Evolutionary conservation across 73 alveolate genomes (phyloP), one percentile per base, ranked within the genome.

Genomic region (Blepharisma stoltei): DNA sequence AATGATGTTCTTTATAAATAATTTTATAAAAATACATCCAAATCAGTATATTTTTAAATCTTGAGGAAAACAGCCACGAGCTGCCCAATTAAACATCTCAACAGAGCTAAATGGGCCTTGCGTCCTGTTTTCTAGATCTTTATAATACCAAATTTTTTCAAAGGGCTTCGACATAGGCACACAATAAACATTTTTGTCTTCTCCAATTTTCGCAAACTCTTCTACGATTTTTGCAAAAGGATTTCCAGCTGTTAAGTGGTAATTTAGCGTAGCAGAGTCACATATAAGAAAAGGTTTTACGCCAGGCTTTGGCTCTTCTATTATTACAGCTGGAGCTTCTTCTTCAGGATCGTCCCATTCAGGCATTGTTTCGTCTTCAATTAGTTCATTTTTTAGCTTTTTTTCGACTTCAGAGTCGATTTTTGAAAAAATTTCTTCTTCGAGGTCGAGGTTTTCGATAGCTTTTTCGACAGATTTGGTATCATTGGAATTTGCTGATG

Each of bases 21-120:
- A n/a, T n/a, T n/a, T n/a, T n/a, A n/a, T n/a, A n/a, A n/a, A n/a
- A n/a, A n/a, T n/a, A n/a, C n/a, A n/a, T n/a, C n/a, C n/a, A n/a
- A n/a, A n/a, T n/a, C n/a, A n/a, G n/a, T n/a, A n/a, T n/a, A 52
- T 52, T 52, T 52, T 11, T 20, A 52, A 52, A 52, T 52, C 66
- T 52, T 11, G 66, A 14, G 66, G 66, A 52, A 52, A 52, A 52
- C 66, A 52, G 3, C 23, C 66, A 11, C 66, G n/a, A 4, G 23
- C 23, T 14, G 66, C 23, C 66, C 66, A 52, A 20, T 52, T 52
- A 20, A 52, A 52, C 66, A 52, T 52, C 23, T 52, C 66, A 11
- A 52, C n/a, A 14, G 66, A 14, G 23, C 66, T 52, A 20, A 52
- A 52, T 52, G 66, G 66, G 66, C 66, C 66, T 14, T 52, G 66